Evolutionary conservation across 306 rosid genomes (phyloP).

Genomic region (Acacia crassicarpa): DNA sequence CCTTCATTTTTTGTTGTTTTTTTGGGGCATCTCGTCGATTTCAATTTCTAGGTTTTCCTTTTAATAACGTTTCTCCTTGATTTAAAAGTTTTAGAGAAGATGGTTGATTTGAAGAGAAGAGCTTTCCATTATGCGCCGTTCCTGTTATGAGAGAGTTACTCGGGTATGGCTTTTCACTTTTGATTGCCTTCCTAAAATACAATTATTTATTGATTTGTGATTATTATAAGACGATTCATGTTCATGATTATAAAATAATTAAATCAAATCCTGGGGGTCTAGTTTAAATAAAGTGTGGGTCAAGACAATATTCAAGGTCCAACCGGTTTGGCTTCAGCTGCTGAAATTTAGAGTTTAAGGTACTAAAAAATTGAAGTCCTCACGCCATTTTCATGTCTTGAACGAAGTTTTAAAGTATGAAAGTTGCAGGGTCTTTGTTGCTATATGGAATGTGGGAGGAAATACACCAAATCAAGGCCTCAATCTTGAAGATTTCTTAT

Average conservation of each 20-base stretch:
- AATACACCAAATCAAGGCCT: conserved; percentile 70
- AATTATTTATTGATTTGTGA: not conserved
- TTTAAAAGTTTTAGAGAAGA: conserved; percentile 51
- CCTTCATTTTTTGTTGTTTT: too few relatives aligned
- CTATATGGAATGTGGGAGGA: conserved; percentile 97
- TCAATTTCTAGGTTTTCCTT: not conserved
- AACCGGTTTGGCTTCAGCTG: conserved; percentile 35
- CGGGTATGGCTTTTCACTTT: conserved; percentile 43
- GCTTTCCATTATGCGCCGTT: too few relatives aligned
- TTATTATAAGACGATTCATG: not conserved
- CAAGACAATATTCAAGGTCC: conserved; percentile 27
- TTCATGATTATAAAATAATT: not conserved
- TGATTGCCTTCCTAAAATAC: not conserved
- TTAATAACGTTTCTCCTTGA: not conserved
- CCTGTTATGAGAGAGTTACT: conserved; percentile 35
- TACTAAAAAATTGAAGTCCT: conserved; percentile 23
- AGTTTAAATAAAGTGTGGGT: not conserved
- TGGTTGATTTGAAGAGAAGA: too few relatives aligned
- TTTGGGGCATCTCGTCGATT: not conserved
- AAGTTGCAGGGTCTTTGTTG: conserved; percentile 66
- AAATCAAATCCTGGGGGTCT: not conserved
- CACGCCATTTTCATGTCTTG: not conserved
- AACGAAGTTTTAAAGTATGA: not conserved
- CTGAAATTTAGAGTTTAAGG: conserved; percentile 64
- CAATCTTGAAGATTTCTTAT: conserved; percentile 86